Evolutionary conservation across 495 filamentous ascomycete genomes (phyloP).

Genomic region (Penicillium dipodomyicola): DNA sequence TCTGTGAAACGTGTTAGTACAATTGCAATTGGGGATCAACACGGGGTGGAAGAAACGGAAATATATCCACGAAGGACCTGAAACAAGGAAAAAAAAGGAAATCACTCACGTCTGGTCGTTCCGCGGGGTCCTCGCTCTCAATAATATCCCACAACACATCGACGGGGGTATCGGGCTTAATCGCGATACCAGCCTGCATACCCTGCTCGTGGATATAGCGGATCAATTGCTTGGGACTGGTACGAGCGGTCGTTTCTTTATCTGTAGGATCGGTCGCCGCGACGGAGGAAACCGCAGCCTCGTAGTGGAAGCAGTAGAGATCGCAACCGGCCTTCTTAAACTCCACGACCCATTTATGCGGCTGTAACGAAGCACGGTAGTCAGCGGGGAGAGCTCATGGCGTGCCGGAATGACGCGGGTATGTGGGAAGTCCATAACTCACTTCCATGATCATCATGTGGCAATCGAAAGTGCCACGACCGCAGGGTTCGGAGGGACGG

Average conservation of each 20-base stretch:
- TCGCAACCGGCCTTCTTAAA: slow-evolving; percentile 94
- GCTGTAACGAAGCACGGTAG: slow-evolving; percentile 49
- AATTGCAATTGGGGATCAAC: not conserved
- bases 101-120: slow-evolving; percentile 81
- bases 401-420: not conserved
- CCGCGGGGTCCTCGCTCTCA: slow-evolving; percentile 63
- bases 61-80: not conserved
- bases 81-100: not conserved
- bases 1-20: slow-evolving; percentile 51
- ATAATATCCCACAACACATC: slow-evolving; percentile 90
- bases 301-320: slow-evolving; percentile 99
- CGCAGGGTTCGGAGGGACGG: slow-evolving; percentile 53
- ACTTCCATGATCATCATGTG: slow-evolving; percentile 99
- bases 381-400: slow-evolving; percentile 1
- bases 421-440: slow-evolving; percentile 4
- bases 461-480: slow-evolving; percentile 94
- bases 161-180: slow-evolving; percentile 88
- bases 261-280: slow-evolving; percentile 76
- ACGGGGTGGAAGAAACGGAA: not conserved
- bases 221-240: slow-evolving; percentile 80
- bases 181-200: slow-evolving; percentile 89
- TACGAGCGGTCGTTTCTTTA: slow-evolving; percentile 59
- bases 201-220: slow-evolving; percentile 82
- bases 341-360: slow-evolving; percentile 95
- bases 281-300: slow-evolving; percentile 83